Percentiles rank a stretch among this genome's conserved stretches.
phyloP scores from a whole-genome alignment of 495 filamentous ascomycete genomes.

The Neurospora sublineolata region DNA sequence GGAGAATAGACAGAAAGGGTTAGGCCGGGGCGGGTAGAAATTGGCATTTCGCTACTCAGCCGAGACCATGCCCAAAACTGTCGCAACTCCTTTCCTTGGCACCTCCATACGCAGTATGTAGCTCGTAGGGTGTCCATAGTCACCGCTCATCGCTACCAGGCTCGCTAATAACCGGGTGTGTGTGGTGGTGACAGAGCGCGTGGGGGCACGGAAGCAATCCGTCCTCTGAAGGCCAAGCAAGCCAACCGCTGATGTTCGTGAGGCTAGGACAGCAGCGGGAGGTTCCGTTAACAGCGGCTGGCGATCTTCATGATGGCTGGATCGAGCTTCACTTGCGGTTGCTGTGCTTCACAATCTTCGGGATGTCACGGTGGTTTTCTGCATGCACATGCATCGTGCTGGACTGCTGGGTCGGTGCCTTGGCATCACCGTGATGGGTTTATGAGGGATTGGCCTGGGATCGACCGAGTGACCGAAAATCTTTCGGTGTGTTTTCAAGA shows the following conservation, averaged over 20 bases:
- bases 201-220: not conserved
- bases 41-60: not conserved
- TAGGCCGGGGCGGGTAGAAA: not conserved
- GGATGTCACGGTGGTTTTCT: not conserved
- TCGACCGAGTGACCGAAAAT: not conserved
- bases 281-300: no score
- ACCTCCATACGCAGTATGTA: not conserved
- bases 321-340: not conserved
- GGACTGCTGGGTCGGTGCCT: not conserved
- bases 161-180: not conserved
- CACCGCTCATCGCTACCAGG: not conserved
- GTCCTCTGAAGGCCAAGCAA: no score
- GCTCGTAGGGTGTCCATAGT: not conserved
- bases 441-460: not conserved
- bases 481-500: not conserved
- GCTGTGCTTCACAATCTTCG: not conserved
- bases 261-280: no score
- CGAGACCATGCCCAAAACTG: not conserved
- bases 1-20: not conserved
- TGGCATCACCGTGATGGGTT: not conserved
- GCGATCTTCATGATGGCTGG: no score
- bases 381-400: not conserved
- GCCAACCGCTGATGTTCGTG: no score
- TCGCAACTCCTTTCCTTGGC: not conserved
- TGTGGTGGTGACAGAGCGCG: not conserved